Base-by-base conservation (phyloP, 768 basidiomycete genomes). In the Galerina marginata region DNA sequence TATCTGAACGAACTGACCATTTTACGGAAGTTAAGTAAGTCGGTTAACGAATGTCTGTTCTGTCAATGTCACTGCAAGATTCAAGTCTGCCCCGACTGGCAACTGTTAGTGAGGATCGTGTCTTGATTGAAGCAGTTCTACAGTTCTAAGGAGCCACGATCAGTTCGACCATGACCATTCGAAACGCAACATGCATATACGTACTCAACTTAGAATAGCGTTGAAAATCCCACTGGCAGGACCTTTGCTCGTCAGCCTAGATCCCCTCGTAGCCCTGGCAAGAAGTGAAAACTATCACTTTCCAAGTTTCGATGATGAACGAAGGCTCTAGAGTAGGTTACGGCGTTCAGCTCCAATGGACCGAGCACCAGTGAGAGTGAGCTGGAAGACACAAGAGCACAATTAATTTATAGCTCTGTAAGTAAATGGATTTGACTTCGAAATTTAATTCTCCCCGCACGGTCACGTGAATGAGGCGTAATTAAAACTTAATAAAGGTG, bases 1-100 rank as follows among this genome's bases (percentile, higher is more conserved):
- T 9, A 54, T 9, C 46, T 7, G 40, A 48, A 16, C 11, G 42
- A 5, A 57, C 61, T 58, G n/a, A 67, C 67, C 67, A 67, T 67
- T 20, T 51, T 54, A 37, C 9, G 15, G 25, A 6, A 49, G 25
- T 36, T 51, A 42, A 26, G 29, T 46, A 47, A 43, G 48, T 23
- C 25, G 12, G 26, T 2, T 3, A 6, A 23, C 14, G 25, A 25
- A 6, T 12, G 20, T 25, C 42, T 26, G 33, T n/a, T 39, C 25
- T 20, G 44, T 48, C 46, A 47, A 56, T 29, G 39, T 25, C 37
- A 53, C 38, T 25, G 25, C 51, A 16, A 12, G 11, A 14, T 26
- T 53, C 12, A 37, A 25, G 29, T 40, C 23, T 14, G 51, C 51
- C 42, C 20, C 51, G 29, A 6, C 25, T 15, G 20, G 20, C 20